phyloP scores from a whole-genome alignment of 495 filamentous ascomycete genomes.

The Rusavskia elegans region DNA sequence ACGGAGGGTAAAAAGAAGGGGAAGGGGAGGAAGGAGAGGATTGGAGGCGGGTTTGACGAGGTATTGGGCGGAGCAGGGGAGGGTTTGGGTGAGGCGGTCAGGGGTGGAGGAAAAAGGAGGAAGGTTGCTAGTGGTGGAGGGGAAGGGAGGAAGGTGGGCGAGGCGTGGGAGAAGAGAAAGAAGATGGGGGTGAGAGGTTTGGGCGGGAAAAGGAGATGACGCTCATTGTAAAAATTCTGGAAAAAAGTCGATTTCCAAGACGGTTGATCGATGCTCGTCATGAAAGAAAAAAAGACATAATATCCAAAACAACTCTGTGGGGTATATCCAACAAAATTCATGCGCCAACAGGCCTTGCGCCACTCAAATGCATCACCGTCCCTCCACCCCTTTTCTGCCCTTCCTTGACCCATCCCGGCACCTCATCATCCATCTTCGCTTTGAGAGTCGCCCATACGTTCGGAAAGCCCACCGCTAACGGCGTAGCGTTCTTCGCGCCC shows the following conservation, averaged over 20 bases:
- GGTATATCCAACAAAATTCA: background rate
- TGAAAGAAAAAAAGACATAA: background rate
- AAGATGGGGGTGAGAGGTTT: constrained; percentile 8
- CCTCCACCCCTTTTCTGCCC: constrained; percentile 22
- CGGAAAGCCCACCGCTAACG: constrained; percentile 47
- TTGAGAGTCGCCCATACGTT: constrained; percentile 42
- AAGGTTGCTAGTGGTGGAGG: constrained; percentile 38
- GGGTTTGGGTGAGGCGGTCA: constrained; percentile 59
- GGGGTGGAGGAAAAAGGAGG: constrained; percentile 55
- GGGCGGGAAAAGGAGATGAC: constrained; percentile 6
- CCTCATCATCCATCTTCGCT: constrained; percentile 25
- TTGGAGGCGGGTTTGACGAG: constrained; percentile 54
- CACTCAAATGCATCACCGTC: constrained; percentile 35
- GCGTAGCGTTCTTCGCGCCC: constrained; percentile 50
- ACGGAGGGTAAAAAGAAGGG: constrained; percentile 52
- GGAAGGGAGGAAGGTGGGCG: constrained; percentile 51
- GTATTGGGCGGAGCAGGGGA: constrained; percentile 67
- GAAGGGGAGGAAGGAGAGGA: constrained; percentile 31
- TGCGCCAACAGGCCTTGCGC: constrained; percentile 35
- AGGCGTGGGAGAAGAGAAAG: constrained; percentile 45
- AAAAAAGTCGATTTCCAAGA: no score
- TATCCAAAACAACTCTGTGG: background rate
- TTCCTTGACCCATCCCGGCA: constrained; percentile 40
- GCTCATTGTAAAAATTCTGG: no score
- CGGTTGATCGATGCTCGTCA: background rate